Percentiles rank a stretch among this genome's conserved stretches.
Evolutionary conservation across 2,329 filamentous ascomycete genomes (phyloP).

Genomic region (Colletotrichum costaricense): DNA sequence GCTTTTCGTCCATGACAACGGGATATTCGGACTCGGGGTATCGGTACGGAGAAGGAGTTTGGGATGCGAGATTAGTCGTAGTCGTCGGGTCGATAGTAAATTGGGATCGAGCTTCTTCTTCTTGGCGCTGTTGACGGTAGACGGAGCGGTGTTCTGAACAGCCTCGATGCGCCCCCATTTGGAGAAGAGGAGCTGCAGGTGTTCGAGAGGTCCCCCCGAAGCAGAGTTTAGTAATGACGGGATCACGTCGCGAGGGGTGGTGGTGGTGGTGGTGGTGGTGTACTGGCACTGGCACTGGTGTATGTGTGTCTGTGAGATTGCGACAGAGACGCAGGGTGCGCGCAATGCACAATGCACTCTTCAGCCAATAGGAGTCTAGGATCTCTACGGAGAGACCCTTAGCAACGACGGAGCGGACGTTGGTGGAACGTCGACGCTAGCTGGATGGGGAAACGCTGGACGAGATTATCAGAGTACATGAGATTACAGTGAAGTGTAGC

Average conservation of each 20-base stretch:
- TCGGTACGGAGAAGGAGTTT: neutral
- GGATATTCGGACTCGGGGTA: slow-evolving; percentile 3
- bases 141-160: slow-evolving; percentile 17
- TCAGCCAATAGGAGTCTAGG: neutral
- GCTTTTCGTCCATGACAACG: slow-evolving; percentile 36
- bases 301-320: slow-evolving; percentile 11
- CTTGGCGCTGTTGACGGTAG: neutral
- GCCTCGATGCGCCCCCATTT: slow-evolving; percentile 14
- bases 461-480: neutral
- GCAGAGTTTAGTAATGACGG: slow-evolving; percentile 24
- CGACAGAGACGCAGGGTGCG: slow-evolving; percentile 25
- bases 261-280: too few relatives aligned
- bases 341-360: neutral
- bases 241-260: slow-evolving; percentile 20
- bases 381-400: too few relatives aligned
- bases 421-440: slow-evolving; percentile 18
- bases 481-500: fast-evolving
- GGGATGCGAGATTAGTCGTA: neutral
- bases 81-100: neutral
- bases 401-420: slow-evolving; percentile 1
- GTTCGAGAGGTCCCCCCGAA: neutral
- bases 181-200: neutral
- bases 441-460: neutral
- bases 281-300: neutral
- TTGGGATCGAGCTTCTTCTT: neutral